Evolutionary conservation across 306 rosid genomes (phyloP), one percentile per base, ranked within the genome.

Genomic region (Elaeagnus macrophylla): DNA sequence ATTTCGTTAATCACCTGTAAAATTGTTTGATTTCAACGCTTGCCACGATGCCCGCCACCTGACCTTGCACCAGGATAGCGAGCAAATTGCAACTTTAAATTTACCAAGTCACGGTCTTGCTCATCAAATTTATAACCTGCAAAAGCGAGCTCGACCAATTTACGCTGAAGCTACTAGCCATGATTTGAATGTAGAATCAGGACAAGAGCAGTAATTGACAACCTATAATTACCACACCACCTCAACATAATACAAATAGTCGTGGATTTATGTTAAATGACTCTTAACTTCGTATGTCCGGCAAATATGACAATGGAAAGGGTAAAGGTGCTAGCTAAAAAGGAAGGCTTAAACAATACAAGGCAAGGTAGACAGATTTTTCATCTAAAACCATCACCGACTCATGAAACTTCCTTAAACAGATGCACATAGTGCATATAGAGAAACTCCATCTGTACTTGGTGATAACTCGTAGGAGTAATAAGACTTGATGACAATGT

Each of bases 111-210:
- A 56, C 85, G 95, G 83, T 90, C 95, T 76, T 77, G 85, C 77
- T 90, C 97, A 32, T 86, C 97, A 37, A 91, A 91, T 72, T 75
- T 82, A 88, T 91, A 91, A 91, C 97, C 97, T 91, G 97, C 97
- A 91, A 86, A 86, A 91, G 79, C 75, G 83, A 91, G 78, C 82
- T 71, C 52, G 71, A 82, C 79, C 72, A 80, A 65, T 83, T 83
- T 65, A 86, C 80, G 84, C 70, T 58, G 72, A 54, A 75, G 74
- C 77, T 64, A 77, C 81, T 70, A 66, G 65, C 59, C 66, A 57
- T 72, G 73, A 69, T 77, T 73, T 68, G 66, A 62, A 72, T 66
- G 77, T 70, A 62, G 73, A 73, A 74, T 62, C 60, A 75, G 75
- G 81, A 72, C 65, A 76, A 68, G 80, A 77, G 66, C 50, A 73